Conservation (phyloP, 805 yeast genomes). For the Zygotorulaspora chibaensis region DNA sequence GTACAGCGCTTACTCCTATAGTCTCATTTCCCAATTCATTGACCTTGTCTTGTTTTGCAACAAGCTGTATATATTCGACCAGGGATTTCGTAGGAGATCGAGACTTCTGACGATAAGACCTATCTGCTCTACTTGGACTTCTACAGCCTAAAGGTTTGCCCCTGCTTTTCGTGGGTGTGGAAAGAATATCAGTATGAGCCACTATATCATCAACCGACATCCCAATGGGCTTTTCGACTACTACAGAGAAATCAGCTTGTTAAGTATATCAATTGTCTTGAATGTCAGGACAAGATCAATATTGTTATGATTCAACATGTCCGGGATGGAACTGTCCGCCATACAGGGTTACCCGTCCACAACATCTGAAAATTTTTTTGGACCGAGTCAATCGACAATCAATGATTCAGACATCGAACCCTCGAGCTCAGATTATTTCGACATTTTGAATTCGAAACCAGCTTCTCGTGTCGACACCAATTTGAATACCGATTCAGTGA, state of each 20-base stretch:
- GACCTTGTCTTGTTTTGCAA: neutral
- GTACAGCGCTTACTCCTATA: neutral
- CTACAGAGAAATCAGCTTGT: neutral
- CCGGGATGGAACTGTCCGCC: neutral
- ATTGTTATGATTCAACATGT: neutral
- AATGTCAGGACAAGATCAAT: neutral
- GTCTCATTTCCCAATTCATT: no score
- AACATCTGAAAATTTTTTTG: neutral
- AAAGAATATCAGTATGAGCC: slow-evolving; percentile 23
- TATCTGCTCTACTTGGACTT: neutral
- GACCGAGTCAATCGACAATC: neutral
- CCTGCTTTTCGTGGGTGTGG: slow-evolving; percentile 19
- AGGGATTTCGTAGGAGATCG: slow-evolving; percentile 21
- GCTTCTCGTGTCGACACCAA: no score
- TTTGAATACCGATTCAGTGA: no score
- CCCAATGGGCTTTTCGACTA: neutral
- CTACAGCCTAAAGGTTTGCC: slow-evolving; percentile 1
- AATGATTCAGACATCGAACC: neutral
- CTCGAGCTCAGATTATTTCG: slow-evolving; percentile 20
- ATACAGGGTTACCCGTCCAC: neutral
- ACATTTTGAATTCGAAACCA: no score
- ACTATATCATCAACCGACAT: slow-evolving; percentile 20
- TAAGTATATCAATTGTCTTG: neutral
- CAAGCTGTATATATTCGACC: slow-evolving; percentile 4
- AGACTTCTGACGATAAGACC: slow-evolving; percentile 6